Evolutionary conservation across 176 grass and related monocot genomes (phyloP), one percentile per base, ranked within the genome.

Genomic region (Paspalum vaginatum): DNA sequence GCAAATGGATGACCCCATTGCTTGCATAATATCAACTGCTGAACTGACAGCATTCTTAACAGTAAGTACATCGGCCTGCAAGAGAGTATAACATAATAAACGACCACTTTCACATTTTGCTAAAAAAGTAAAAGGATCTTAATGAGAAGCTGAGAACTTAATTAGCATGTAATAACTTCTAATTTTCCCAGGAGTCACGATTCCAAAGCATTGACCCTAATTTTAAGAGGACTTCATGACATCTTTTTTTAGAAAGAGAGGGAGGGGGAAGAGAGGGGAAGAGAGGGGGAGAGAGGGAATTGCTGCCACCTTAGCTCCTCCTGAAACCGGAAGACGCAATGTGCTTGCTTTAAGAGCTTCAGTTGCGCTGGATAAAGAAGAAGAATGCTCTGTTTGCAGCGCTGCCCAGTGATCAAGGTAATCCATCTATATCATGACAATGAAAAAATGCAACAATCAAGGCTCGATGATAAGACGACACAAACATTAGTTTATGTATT

Each of bases 21-120:
- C 84, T 81, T 99, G 90, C 96, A 99, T 95, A 76, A 93, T 86
- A 75, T 99, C 90, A 87, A 99, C 86, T 70, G 96, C 90, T 89
- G 96, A 99, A 76, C 84, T 95, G 69, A 99, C 79, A 85, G 92
- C 96, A 77, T 95, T 99, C 74, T 89, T 99, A 76, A 91, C 84
- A 65, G 88, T 80, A 84, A 91, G 81, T 86, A 95, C 78, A 84
- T 95, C 86, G 47, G 90, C 92, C 96, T 99, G 88, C 64, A 85
- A 67, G 54, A 81, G 2, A 40, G 47, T 20, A 68, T 46, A 68
- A 46, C 2, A 68, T 9, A 13, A 72, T 10, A 65, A 75, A 70
- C 24, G 2, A 89, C 68, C 50, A 72, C 58, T 67, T 48, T 32
- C 26, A 20, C 62, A 88, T 83, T 81, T 79, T 63, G 78, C 21